A percentile compares a stretch with the other conserved stretches of the same genome.
Evolutionary conservation across 2,329 filamentous ascomycete species (phyloP).

Genomic region (Epichloe aotearoae): DNA sequence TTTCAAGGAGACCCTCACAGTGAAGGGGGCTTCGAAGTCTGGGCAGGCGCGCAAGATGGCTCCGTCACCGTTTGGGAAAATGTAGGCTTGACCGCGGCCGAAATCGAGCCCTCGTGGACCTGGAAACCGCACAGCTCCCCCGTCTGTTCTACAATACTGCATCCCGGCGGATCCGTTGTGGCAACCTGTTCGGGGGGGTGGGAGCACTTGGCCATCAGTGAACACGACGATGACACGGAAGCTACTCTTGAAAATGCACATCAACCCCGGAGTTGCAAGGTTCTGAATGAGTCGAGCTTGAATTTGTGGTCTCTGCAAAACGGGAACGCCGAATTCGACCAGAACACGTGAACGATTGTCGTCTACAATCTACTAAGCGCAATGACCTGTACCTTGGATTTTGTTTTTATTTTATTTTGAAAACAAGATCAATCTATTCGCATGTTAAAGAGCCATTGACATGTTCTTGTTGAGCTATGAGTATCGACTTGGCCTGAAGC

Average conservation of each 20-base stretch:
- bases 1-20: slow-evolving; percentile 27
- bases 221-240: background rate
- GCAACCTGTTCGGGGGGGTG: slow-evolving; percentile 46
- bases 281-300: slow-evolving; percentile 6
- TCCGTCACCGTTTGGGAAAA: slow-evolving; percentile 45
- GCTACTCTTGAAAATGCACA: background rate
- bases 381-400: background rate
- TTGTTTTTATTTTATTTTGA: too few relatives aligned
- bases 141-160: slow-evolving; percentile 36
- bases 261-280: background rate
- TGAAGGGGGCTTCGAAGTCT: slow-evolving; percentile 41
- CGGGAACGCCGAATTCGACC: background rate
- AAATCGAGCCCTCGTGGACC: slow-evolving; percentile 31
- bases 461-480: too few relatives aligned
- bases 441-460: too few relatives aligned
- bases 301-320: slow-evolving; percentile 5
- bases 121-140: slow-evolving; percentile 35
- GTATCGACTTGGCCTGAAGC: too few relatives aligned
- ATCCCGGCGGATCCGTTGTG: slow-evolving; percentile 40
- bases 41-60: slow-evolving; percentile 45
- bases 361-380: background rate
- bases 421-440: too few relatives aligned
- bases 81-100: slow-evolving; percentile 34
- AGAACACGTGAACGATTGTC: background rate
- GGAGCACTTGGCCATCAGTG: slow-evolving; percentile 17